Evolutionary conservation across 768 basidiomycete species (phyloP), one percentile per base, ranked within the genome.

Genomic region (Rossbeevera mucosa): DNA sequence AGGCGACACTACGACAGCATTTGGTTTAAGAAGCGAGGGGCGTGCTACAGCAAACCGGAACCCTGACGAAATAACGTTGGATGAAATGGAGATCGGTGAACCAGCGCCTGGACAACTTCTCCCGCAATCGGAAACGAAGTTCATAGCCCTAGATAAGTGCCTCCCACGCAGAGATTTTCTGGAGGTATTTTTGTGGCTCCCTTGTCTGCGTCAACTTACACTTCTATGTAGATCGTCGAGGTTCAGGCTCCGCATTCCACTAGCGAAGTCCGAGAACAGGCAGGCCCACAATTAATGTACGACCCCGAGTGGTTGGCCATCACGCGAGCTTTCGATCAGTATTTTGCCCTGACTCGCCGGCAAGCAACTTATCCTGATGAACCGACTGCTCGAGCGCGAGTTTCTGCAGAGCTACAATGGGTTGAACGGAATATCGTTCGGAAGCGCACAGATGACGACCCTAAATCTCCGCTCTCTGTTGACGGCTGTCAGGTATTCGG

Each of bases 291-390:
- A 0, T 62, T 97, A 18, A 76, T 79, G 13, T 96, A 81, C 68
- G 94, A 97, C 62, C 85, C 86, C 0, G 84, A 92, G 65, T 99
- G 96, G 96, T 82, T 98, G 44, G 94, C 93, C 0, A 92, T 99
- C 62, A 84, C 83, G 5, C 86, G 90, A 7, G 92, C 91, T 0
- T 88, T 94, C 58, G 81, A 92, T 54, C 84, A 86, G 0, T 87
- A 79, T 71, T 78, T 97, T 55, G 85, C 88, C 3, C 76, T 77
- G 5, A 59, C 65, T 4, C 72, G 63, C 7, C 59, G 61, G 0
- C 87, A 87, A 55, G 65, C 65, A 0, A 59, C 74, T 0, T 85
- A 91, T 59, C 93, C 94, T 0, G 75, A 77, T 0, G 68, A 71
- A 0, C 67, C 79, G 14, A 76, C 81, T 0, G 71, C 74, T 8